Percentiles rank a stretch among this genome's conserved stretches.
Conservation (phyloP, 441 rosid species). For the Biscutella auriculata region DNA sequence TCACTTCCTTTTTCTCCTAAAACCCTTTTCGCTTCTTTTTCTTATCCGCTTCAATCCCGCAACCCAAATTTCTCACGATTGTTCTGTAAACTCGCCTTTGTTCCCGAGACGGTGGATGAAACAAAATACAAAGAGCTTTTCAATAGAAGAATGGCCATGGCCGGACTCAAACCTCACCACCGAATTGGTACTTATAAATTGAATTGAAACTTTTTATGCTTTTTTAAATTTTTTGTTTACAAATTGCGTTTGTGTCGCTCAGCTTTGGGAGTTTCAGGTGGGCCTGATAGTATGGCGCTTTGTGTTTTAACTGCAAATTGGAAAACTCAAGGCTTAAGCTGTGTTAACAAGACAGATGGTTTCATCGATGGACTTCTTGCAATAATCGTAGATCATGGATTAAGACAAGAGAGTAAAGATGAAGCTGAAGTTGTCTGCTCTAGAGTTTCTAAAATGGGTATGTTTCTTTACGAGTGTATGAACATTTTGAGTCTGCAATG, state of each 20-base stretch:
- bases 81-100: constrained; percentile 26
- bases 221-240: no score
- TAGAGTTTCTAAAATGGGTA: constrained; percentile 80
- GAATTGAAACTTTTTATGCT: background rate
- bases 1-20: constrained; percentile 22
- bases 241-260: constrained; percentile 4
- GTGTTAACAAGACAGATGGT: constrained; percentile 24
- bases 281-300: constrained; percentile 92
- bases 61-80: constrained; percentile 28
- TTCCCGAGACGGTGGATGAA: constrained; percentile 26
- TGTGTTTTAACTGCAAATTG: constrained; percentile 71
- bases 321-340: constrained; percentile 43
- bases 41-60: constrained; percentile 10
- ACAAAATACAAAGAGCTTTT: constrained; percentile 40
- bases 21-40: constrained; percentile 17
- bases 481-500: background rate
- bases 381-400: constrained; percentile 77
- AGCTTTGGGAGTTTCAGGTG: constrained; percentile 94
- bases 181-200: constrained; percentile 38
- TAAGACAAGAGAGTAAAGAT: constrained; percentile 62
- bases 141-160: constrained; percentile 62
- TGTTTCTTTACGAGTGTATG: constrained; percentile 4
- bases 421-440: constrained; percentile 51
- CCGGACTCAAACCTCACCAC: constrained; percentile 80
- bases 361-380: constrained; percentile 75